phyloP scores from a whole-genome alignment of 163 green algal species.

The Volvox carteri region DNA sequence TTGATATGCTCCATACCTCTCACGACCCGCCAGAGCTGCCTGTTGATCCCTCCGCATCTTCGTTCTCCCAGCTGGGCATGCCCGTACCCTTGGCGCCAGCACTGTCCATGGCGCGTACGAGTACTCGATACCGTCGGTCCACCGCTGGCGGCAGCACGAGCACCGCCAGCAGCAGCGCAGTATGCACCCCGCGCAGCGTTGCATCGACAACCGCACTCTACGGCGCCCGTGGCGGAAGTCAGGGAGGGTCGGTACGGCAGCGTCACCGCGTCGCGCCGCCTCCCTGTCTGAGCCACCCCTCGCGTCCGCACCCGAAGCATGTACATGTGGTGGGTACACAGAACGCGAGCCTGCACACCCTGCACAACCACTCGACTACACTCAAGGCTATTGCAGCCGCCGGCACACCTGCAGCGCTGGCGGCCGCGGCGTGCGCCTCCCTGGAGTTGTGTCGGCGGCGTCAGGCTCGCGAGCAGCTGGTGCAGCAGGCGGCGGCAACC shows the following conservation, averaged over 20 bases:
- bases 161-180: too few species aligned
- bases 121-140: too few species aligned
- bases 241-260: background rate
- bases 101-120: too few species aligned
- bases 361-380: background rate
- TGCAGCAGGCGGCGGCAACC: background rate
- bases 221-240: background rate
- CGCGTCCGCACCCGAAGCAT: background rate
- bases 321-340: background rate
- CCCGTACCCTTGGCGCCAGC: too few species aligned
- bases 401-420: background rate
- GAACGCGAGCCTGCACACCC: background rate
- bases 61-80: too few species aligned
- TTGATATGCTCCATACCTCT: too few species aligned
- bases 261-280: background rate
- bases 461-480: background rate
- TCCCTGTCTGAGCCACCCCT: background rate
- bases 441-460: background rate
- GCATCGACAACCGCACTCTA: background rate
- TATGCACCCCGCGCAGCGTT: too few species aligned
- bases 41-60: too few species aligned
- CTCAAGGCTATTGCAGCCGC: background rate
- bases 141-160: too few species aligned
- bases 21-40: too few species aligned
- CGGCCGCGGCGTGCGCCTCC: background rate